A percentile compares a stretch with the other conserved stretches of the same genome.
Evolutionary conservation across 768 basidiomycete species (phyloP).

Genomic region (Sporobolomyces roseus): DNA sequence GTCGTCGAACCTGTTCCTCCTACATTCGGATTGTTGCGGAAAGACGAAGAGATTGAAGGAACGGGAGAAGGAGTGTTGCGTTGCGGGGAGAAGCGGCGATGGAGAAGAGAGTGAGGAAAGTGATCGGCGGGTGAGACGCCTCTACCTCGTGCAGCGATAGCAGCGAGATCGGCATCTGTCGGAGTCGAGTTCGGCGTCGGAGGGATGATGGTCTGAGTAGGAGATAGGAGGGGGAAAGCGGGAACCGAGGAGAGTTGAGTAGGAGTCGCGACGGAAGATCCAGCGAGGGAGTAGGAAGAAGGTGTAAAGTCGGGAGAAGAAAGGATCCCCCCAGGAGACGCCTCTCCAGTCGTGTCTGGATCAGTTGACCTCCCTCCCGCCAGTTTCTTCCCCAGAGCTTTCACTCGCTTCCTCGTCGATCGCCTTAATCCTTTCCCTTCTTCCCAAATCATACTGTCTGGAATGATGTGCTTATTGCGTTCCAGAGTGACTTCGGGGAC

Average conservation of each 20-base stretch:
- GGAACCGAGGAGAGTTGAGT: constrained; percentile 24
- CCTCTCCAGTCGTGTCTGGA: constrained; percentile 18
- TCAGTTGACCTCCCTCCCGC: constrained; percentile 26
- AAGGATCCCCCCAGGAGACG: constrained; percentile 23
- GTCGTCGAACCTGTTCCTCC: constrained; percentile 87
- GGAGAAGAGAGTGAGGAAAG: constrained; percentile 12
- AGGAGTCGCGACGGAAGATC: constrained; percentile 16
- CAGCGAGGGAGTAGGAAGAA: constrained; percentile 30
- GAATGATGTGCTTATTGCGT: constrained; percentile 91
- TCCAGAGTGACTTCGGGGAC: constrained; percentile 91
- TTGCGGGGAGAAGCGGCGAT: constrained; percentile 24
- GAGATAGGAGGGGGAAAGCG: constrained; percentile 17
- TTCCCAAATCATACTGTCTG: constrained; percentile 72
- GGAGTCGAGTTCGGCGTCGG: constrained; percentile 41
- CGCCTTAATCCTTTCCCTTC: constrained; percentile 43
- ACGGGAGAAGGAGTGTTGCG: constrained; percentile 10
- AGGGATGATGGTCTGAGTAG: constrained; percentile 4
- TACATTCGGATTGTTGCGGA: constrained; percentile 46
- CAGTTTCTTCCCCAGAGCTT: constrained; percentile 13
- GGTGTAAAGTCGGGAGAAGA: constrained; percentile 39
- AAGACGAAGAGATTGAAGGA: background rate
- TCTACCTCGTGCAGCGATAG: constrained; percentile 1
- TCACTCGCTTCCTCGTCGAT: constrained; percentile 13
- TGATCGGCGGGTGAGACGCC: constrained; percentile 22
- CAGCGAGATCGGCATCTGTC: constrained; percentile 11